Conservation (phyloP, 108 stramenopile species). For the Cyclotella kingstonii region DNA sequence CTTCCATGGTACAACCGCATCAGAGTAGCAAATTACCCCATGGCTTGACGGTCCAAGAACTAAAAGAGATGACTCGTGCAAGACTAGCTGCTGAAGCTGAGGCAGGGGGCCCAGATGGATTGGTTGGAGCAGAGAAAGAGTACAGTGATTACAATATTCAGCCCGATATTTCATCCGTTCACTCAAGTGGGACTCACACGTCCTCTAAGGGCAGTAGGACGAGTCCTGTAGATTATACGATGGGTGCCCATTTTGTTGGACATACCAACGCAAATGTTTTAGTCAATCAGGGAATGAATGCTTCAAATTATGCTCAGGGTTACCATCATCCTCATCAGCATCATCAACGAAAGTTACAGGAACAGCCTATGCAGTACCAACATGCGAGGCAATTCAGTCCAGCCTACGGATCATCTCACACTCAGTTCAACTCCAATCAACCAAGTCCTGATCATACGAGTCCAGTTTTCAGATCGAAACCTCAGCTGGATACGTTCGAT, state of each 20-base stretch:
- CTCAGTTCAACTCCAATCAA: conserved; percentile 12
- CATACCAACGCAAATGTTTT: too few relatives aligned
- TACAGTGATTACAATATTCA: background rate
- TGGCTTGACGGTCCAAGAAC: conserved; percentile 89
- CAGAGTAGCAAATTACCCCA: conserved; percentile 72
- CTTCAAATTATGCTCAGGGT: background rate
- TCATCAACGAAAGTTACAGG: conserved; percentile 4
- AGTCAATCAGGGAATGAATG: too few relatives aligned
- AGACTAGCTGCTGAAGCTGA: conserved; percentile 75
- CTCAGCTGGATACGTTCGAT: conserved; percentile 49
- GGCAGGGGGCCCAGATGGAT: conserved; percentile 1
- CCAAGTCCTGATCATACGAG: background rate
- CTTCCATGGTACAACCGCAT: conserved; percentile 16
- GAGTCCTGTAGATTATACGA: background rate
- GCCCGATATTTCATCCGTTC: conserved; percentile 11
- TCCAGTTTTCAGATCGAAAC: conserved; percentile 11
- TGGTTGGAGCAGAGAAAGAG: background rate
- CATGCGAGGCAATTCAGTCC: conserved; percentile 44
- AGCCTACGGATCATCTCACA: conserved; percentile 28
- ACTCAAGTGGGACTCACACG: conserved; percentile 23
- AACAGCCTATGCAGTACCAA: background rate
- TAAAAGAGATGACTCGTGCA: conserved; percentile 92
- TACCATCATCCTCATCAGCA: background rate
- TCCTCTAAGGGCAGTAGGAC: conserved; percentile 26
- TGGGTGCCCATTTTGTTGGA: too few relatives aligned